Base-by-base conservation (phyloP, 345 rosid genomes). In the Ceriops zippeliana region DNA sequence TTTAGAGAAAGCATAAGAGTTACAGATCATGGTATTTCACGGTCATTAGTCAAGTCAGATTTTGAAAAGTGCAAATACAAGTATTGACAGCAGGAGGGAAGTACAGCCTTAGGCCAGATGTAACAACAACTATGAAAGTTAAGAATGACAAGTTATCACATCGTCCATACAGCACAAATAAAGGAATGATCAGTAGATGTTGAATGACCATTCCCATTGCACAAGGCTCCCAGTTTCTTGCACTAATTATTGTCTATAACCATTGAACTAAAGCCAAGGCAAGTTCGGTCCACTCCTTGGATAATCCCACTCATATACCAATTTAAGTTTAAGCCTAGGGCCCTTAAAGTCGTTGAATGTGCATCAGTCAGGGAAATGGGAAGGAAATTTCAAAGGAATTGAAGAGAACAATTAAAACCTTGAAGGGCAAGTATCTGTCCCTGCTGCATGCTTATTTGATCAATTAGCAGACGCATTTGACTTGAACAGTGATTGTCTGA, bases 371-470 rank as follows among this genome's bases (percentile, higher is more conserved):
- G 11, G 32, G 20, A 58, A 61, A 46, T 7, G 26, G 66, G 52
- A 35, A 46, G 58, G 52, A 26, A 31, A 62, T 61, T n/a, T 26
- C 51, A 22, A 61, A 10, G 7, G 61, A 67, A 38, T 47, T 21
- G 31, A 42, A 0, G 1, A 37, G 64, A 3, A 7, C 51, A 35
- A 58, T 17, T 13, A 64, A 62, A 47, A 92, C 99, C 97, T 89
- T 92, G 84, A 8, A 95, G 84, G 47, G 86, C 77, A 57, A 95
- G 80, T 80, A 95, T 87, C n/a, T 69, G 81, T 1, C 85, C 83
- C 65, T 90, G 98, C 67, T 86, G 93, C 21, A 69, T 75, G 80
- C 97, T 90, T 20, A 89, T 89, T 79, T 92, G 91, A 79, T 95
- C 98, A 47, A 89, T 89, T 9, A 95, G 83, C 10, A 82, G 61